Evolutionary conservation across 164 flowering plant genomes (phyloP).

Genomic region (Macadamia integrifolia): DNA sequence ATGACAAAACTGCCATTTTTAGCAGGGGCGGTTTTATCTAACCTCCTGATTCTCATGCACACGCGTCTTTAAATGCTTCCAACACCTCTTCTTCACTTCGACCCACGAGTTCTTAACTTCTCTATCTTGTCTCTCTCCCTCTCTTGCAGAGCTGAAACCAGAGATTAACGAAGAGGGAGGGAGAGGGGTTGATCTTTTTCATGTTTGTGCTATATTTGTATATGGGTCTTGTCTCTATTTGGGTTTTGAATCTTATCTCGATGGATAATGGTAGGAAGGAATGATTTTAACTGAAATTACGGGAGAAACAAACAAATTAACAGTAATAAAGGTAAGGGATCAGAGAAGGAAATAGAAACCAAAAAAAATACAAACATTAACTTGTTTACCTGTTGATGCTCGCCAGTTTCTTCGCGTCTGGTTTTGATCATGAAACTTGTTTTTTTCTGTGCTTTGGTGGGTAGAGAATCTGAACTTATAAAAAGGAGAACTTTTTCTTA

Average conservation of each 20-base stretch:
- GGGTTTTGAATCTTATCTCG: slow-evolving; percentile 17
- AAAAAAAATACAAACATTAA: slow-evolving; percentile 8
- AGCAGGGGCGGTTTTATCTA: slow-evolving; percentile 17
- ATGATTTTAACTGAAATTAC: slow-evolving; percentile 6
- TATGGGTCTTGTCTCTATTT: slow-evolving; percentile 20
- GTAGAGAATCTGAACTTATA: not conserved
- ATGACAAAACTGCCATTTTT: slow-evolving; percentile 13
- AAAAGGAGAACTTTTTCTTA: not conserved
- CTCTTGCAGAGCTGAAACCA: slow-evolving; percentile 18
- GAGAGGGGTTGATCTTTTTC: slow-evolving; percentile 3
- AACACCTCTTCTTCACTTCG: slow-evolving; percentile 4
- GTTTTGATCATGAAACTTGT: slow-evolving; percentile 19
- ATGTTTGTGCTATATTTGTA: slow-evolving; percentile 6
- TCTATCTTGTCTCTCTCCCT: slow-evolving; percentile 16
- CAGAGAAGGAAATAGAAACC: slow-evolving; percentile 12
- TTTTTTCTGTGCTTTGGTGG: slow-evolving; percentile 4
- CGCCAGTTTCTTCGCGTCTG: slow-evolving; percentile 10
- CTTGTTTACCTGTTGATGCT: slow-evolving; percentile 7
- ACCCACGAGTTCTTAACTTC: slow-evolving; percentile 7
- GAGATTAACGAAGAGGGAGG: not conserved
- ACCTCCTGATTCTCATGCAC: slow-evolving; percentile 41
- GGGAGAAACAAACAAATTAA: not conserved
- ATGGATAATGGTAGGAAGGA: slow-evolving; percentile 1
- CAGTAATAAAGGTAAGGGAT: not conserved
- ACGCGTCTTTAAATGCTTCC: slow-evolving; percentile 21